A percentile compares a stretch with the other conserved stretches of the same genome.
Conservation (phyloP, 2,329 filamentous ascomycete genomes). For the Pseudogymnoascus sp. region DNA sequence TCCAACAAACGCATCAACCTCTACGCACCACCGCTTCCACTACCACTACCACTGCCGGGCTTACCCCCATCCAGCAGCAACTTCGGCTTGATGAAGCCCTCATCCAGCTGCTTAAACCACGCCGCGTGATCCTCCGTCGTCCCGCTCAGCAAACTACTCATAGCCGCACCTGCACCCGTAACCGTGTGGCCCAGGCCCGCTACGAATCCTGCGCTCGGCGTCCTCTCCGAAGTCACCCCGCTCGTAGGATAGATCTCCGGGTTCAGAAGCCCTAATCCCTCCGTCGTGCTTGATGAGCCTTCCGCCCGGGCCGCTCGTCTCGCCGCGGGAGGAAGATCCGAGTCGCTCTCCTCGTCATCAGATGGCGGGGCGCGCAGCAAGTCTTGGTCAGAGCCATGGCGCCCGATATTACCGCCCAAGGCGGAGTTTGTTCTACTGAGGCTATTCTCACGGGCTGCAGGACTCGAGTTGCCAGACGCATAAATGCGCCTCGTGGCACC, state of each 20-base stretch:
- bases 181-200: conserved; percentile 26
- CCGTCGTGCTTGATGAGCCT: conserved; percentile 32
- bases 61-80: conserved; percentile 65
- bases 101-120: conserved; percentile 86
- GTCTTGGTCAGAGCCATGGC: conserved; percentile 47
- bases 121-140: conserved; percentile 80
- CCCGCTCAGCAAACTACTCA: conserved; percentile 70
- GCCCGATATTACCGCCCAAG: conserved; percentile 27
- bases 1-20: background rate
- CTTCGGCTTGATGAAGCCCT: conserved; percentile 91
- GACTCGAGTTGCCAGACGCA: conserved; percentile 31
- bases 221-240: conserved; percentile 32
- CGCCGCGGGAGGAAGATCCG: conserved; percentile 56
- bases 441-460: conserved; percentile 33
- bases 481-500: conserved; percentile 22
- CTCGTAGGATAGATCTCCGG: background rate
- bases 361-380: conserved; percentile 39
- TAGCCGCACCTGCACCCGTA: conserved; percentile 62
- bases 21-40: background rate
- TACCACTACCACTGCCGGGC: background rate
- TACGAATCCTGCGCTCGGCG: conserved; percentile 20
- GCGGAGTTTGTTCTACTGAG: conserved; percentile 44
- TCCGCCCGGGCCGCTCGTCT: conserved; percentile 21
- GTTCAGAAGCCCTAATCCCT: conserved; percentile 13
- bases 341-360: conserved; percentile 56